Evolutionary conservation across 192 early-diverging fungal genomes (phyloP).

Genomic region (Coemansia furcata): DNA sequence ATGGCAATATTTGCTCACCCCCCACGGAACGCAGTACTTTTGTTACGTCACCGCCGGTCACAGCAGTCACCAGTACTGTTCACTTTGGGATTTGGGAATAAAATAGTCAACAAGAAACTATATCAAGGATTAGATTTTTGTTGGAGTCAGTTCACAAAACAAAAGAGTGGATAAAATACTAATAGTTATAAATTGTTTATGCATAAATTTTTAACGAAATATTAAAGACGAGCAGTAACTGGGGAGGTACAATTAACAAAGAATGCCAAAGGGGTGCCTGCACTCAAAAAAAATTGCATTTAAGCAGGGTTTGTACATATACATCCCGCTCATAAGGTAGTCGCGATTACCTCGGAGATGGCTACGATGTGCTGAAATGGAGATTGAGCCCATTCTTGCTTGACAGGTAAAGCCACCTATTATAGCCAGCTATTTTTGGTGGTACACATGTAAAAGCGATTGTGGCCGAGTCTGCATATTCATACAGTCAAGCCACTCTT

Average conservation of each 20-base stretch:
- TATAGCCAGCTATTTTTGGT: not conserved
- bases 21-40: not conserved
- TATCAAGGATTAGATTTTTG: not conserved
- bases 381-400: too few species aligned
- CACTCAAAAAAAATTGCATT: not conserved
- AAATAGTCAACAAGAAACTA: not conserved
- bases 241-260: not conserved
- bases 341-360: not conserved
- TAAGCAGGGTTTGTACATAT: not conserved
- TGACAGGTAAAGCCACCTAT: not conserved
- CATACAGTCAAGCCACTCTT: not conserved
- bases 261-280: not conserved
- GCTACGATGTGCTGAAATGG: too few species aligned
- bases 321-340: not conserved
- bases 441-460: not conserved
- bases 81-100: not conserved
- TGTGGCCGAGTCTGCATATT: constrained; percentile 5
- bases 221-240: not conserved
- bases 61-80: not conserved
- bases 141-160: not conserved
- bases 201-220: not conserved
- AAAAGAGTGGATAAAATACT: not conserved
- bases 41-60: constrained; percentile 1
- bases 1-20: not conserved
- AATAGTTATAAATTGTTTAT: constrained; percentile 3